A percentile compares a stretch with the other conserved stretches of the same genome.
phyloP scores from a whole-genome alignment of 2,329 filamentous ascomycete genomes.

The Fusarium keratoplasticum region DNA sequence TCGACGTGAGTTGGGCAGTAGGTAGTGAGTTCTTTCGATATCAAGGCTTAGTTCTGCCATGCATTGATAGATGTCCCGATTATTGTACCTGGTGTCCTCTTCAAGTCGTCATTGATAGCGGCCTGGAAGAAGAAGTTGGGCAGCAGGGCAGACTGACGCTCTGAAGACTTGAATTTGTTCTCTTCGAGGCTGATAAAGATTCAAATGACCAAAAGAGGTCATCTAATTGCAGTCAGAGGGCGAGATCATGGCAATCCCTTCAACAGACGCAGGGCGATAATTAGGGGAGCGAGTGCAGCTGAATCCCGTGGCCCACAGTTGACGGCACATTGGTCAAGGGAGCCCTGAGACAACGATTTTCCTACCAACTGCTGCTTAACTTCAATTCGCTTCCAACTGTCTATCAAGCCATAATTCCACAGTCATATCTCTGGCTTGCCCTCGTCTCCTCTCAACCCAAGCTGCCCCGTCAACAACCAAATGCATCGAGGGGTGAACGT shows the following conservation, averaged over 20 bases:
- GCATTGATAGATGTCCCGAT: too few species aligned
- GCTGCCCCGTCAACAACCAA: not conserved
- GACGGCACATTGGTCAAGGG: not conserved
- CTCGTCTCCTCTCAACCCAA: not conserved
- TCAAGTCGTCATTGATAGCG: not conserved
- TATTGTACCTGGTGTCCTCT: not conserved
- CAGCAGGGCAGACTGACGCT: not conserved
- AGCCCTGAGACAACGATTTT: not conserved
- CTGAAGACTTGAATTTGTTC: not conserved
- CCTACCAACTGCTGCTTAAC: not conserved
- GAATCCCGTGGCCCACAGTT: not conserved
- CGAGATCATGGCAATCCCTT: not conserved
- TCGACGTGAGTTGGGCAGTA: not conserved
- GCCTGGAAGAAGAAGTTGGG: not conserved
- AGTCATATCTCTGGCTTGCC: not conserved
- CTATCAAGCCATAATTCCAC: not conserved
- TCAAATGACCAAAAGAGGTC: not conserved
- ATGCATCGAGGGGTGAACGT: not conserved
- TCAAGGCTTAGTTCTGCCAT: not conserved
- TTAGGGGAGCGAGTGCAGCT: not conserved
- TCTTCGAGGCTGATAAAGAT: not conserved
- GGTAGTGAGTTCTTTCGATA: not conserved
- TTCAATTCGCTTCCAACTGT: not conserved
- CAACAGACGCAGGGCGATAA: not conserved
- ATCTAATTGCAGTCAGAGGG: not conserved